phyloP scores from a whole-genome alignment of 78 protist genomes.

The Creolimax fragrantissima region DNA sequence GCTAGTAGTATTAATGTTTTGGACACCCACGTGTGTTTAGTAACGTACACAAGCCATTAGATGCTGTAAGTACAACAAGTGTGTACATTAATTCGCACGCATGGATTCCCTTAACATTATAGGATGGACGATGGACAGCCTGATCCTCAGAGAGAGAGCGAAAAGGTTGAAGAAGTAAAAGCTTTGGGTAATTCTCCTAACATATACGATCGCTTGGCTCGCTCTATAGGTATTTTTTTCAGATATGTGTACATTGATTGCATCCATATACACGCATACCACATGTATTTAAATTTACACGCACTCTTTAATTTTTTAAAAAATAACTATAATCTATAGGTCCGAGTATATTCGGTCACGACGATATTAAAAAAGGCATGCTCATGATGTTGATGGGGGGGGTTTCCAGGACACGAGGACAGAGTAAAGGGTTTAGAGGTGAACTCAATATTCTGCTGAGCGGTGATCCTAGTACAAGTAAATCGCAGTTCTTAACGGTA shows the following conservation, averaged over 20 bases:
- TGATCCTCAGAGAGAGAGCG: neutral
- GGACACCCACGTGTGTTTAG: too few species aligned
- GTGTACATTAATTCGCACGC: too few species aligned
- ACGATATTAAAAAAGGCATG: slow-evolving; percentile 90
- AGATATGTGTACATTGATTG: too few species aligned
- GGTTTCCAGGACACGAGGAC: slow-evolving; percentile 14
- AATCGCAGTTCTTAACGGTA: slow-evolving; percentile 93
- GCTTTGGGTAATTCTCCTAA: neutral
- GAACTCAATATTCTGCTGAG: slow-evolving; percentile 93
- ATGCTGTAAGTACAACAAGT: too few species aligned
- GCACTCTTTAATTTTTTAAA: neutral
- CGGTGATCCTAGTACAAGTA: slow-evolving; percentile 98
- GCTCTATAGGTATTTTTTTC: neutral
- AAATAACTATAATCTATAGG: slow-evolving; percentile 38
- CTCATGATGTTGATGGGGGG: slow-evolving; percentile 97
- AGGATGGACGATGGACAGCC: neutral
- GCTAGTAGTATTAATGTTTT: too few species aligned
- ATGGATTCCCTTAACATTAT: too few species aligned
- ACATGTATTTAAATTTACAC: neutral
- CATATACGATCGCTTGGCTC: slow-evolving; percentile 57
- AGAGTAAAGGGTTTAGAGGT: slow-evolving; percentile 40
- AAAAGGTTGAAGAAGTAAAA: neutral
- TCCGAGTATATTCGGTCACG: slow-evolving; percentile 92
- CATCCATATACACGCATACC: neutral
- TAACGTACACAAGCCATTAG: too few species aligned